Conservation (phyloP, 1,284 basidiomycete species). For the Ganoderma boninense region DNA sequence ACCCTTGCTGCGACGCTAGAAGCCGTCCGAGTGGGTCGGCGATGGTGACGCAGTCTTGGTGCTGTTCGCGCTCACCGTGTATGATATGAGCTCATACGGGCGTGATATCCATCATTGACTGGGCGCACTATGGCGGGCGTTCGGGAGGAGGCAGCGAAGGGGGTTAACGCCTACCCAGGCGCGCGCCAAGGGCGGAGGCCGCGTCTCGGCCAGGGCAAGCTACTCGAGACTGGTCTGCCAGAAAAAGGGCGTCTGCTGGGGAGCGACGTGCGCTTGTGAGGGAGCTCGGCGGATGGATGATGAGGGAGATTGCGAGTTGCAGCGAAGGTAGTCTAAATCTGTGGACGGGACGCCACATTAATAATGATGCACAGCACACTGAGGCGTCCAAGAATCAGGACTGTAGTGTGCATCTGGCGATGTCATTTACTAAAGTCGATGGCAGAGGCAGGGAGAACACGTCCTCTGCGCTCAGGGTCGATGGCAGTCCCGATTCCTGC, state of each 20-base stretch:
- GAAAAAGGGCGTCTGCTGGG: not conserved
- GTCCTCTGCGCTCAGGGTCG: slow-evolving; percentile 1
- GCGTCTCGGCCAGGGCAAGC: not conserved
- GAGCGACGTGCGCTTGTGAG: not conserved
- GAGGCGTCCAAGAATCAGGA: not conserved
- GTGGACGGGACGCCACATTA: slow-evolving; percentile 15
- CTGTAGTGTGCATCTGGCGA: not conserved
- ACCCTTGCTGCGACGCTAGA: slow-evolving; percentile 4
- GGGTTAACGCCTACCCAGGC: not conserved
- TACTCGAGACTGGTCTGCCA: not conserved
- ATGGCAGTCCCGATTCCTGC: not conserved
- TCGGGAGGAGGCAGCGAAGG: not conserved
- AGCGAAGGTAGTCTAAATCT: not conserved
- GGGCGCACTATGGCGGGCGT: not conserved
- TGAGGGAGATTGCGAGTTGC: not conserved
- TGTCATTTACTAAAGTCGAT: not conserved
- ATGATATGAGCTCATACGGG: not conserved
- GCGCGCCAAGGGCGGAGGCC: not conserved
- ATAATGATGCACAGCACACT: slow-evolving; percentile 13
- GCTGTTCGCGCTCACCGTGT: not conserved
- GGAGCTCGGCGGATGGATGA: not conserved
- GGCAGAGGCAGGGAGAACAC: not conserved
- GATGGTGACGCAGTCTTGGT: not conserved
- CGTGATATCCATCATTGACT: not conserved
- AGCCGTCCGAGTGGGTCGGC: slow-evolving; percentile 5